Evolutionary conservation across 306 rosid genomes (phyloP).

Genomic region (Prunus salicina): DNA sequence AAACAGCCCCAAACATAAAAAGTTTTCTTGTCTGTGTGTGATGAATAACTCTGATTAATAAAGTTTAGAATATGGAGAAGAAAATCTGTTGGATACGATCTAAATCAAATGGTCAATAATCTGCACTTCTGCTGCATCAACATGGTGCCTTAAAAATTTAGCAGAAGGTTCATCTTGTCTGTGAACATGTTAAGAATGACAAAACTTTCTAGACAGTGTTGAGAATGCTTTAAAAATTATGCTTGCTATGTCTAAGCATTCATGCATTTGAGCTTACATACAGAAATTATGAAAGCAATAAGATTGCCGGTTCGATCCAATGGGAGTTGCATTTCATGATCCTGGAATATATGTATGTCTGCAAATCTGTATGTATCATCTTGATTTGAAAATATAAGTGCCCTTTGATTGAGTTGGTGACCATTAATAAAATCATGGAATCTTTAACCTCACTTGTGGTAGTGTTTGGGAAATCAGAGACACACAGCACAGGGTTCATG

Average conservation of each 20-base stretch:
- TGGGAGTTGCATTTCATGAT: not conserved
- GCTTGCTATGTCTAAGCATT: not conserved
- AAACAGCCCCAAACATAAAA: too few relatives aligned
- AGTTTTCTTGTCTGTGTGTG: too few relatives aligned
- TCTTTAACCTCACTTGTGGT: conserved; percentile 25
- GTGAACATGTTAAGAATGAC: conserved; percentile 4
- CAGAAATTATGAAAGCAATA: not conserved
- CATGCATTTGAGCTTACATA: not conserved
- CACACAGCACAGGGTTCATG: conserved; percentile 5
- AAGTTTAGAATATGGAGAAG: too few relatives aligned
- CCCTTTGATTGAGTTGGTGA: not conserved
- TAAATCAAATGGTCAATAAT: not conserved
- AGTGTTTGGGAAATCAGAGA: conserved; percentile 20
- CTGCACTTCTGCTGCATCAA: not conserved
- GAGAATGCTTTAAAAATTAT: conserved; percentile 8
- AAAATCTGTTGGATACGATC: not conserved
- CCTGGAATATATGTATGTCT: conserved; percentile 8
- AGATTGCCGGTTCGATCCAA: not conserved
- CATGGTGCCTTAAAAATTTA: not conserved
- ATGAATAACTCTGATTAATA: too few relatives aligned
- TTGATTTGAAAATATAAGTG: not conserved
- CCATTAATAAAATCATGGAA: conserved; percentile 24
- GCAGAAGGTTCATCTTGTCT: not conserved
- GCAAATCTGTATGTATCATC: not conserved
- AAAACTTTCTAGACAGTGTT: not conserved